Conservation (phyloP, 768 basidiomycete genomes). For the Phylloporus scabripes region DNA sequence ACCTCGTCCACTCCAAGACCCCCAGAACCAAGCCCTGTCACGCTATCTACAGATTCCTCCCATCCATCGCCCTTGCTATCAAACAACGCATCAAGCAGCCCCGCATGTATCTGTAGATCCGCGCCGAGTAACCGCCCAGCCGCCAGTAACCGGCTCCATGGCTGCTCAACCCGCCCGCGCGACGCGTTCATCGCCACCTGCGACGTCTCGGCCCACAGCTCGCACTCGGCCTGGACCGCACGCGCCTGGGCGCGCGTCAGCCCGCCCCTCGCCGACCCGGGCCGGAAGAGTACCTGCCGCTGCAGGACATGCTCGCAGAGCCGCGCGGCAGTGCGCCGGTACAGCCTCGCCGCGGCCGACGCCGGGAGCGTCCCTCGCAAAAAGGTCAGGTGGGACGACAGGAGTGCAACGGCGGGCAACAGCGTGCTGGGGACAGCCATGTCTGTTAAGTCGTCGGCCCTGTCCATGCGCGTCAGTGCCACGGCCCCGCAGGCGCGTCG, state of each 20-base stretch:
- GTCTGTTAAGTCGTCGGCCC: slow-evolving; percentile 22
- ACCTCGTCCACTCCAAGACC: slow-evolving; percentile 64
- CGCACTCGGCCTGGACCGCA: slow-evolving; percentile 62
- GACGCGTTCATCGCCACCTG: slow-evolving; percentile 47
- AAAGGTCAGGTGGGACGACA: slow-evolving; percentile 74
- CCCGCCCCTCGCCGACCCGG: slow-evolving; percentile 27
- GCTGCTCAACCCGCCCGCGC: slow-evolving; percentile 55
- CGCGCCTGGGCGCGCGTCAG: slow-evolving; percentile 45
- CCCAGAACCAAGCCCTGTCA: slow-evolving; percentile 50
- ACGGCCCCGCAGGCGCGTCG: neutral
- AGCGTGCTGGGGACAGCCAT: slow-evolving; percentile 64
- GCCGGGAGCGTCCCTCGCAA: slow-evolving; percentile 61
- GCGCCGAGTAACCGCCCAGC: slow-evolving; percentile 63
- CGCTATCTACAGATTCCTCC: slow-evolving; percentile 43
- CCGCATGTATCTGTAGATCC: slow-evolving; percentile 39
- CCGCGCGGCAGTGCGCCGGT: slow-evolving; percentile 66
- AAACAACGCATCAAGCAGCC: slow-evolving; percentile 13
- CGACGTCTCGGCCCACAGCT: slow-evolving; percentile 81
- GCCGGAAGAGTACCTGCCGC: slow-evolving; percentile 75
- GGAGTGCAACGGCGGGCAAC: slow-evolving; percentile 66
- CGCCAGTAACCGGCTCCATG: slow-evolving; percentile 71
- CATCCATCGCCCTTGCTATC: slow-evolving; percentile 35
- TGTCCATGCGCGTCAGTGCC: slow-evolving; percentile 6
- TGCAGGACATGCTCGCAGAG: slow-evolving; percentile 77
- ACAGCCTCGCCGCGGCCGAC: slow-evolving; percentile 53